Conservation (phyloP, 805 yeast genomes). For the Clavispora carvajalis region DNA sequence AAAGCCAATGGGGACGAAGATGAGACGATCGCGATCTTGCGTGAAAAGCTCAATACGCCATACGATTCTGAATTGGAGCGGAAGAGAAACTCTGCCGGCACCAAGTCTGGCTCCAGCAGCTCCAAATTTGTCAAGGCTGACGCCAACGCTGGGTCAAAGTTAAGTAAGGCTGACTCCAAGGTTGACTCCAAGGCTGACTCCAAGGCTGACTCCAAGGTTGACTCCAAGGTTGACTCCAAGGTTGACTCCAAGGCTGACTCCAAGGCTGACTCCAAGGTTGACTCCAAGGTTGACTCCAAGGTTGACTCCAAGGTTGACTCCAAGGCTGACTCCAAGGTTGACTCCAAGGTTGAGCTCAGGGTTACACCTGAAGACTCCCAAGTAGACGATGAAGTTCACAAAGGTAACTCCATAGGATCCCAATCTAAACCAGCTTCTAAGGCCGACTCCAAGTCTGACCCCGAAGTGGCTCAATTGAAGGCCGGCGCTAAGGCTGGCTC, state of each 20-base stretch:
- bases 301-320: not conserved
- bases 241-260: not conserved
- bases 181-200: not conserved
- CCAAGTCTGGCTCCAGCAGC: too few relatives aligned
- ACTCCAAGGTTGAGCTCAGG: too few relatives aligned
- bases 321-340: not conserved
- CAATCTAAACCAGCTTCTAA: too few relatives aligned
- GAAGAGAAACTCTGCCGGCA: too few relatives aligned
- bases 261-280: not conserved
- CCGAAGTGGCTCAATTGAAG: not conserved
- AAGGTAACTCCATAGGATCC: too few relatives aligned
- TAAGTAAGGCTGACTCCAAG: not conserved
- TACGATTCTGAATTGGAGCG: not conserved
- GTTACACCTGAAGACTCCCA: too few relatives aligned
- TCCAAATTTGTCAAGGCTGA: not conserved
- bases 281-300: not conserved
- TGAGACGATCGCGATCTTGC: not conserved
- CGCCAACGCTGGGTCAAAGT: not conserved
- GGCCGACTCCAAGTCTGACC: not conserved
- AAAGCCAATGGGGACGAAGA: not conserved
- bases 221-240: not conserved
- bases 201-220: not conserved
- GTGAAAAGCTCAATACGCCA: not conserved
- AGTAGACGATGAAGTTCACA: too few relatives aligned
- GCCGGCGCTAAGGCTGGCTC: not conserved